Evolutionary conservation across 257 asterid species (phyloP).

Genomic region (Lycium barbarum): DNA sequence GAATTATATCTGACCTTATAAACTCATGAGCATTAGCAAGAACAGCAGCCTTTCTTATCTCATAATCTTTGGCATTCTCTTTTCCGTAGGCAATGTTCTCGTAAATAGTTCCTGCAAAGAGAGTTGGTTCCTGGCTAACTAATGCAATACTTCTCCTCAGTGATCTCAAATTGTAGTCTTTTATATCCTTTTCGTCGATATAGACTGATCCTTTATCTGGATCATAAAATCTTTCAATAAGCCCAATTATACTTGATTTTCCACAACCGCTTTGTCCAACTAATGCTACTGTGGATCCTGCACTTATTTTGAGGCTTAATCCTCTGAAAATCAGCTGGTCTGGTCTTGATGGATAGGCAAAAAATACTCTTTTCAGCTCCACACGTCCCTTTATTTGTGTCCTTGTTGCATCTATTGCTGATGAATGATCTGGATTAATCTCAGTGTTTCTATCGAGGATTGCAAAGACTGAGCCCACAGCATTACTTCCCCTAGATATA

Average conservation of each 20-base stretch:
- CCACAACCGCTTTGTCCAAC: conserved; percentile 98
- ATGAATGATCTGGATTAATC: conserved; percentile 60
- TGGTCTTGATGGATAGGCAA: conserved; percentile 81
- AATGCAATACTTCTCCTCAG: conserved; percentile 73
- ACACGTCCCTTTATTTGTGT: conserved; percentile 59
- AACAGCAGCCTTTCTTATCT: conserved; percentile 71
- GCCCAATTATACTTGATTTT: conserved; percentile 74
- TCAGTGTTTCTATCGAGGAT: conserved; percentile 63
- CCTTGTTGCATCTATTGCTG: conserved; percentile 40
- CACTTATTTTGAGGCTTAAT: conserved; percentile 65
- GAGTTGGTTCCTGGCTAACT: conserved; percentile 84
- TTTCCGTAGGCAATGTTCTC: conserved; percentile 73
- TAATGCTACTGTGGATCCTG: conserved; percentile 79
- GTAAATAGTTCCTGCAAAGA: conserved; percentile 72
- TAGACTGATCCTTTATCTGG: conserved; percentile 64
- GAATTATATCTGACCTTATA: conserved; percentile 39
- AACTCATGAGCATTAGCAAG: conserved; percentile 88
- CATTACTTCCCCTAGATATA: conserved; percentile 75
- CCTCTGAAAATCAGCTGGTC: conserved; percentile 58
- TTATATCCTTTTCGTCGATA: conserved; percentile 72
- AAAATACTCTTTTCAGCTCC: conserved; percentile 62
- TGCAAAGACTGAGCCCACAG: conserved; percentile 76
- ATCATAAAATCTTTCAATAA: conserved; percentile 80
- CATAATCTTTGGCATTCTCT: conserved; percentile 51
- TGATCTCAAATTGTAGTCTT: conserved; percentile 61